Evolutionary conservation across 2,329 filamentous ascomycete species (phyloP).

Genomic region (Cercospora beticola): DNA sequence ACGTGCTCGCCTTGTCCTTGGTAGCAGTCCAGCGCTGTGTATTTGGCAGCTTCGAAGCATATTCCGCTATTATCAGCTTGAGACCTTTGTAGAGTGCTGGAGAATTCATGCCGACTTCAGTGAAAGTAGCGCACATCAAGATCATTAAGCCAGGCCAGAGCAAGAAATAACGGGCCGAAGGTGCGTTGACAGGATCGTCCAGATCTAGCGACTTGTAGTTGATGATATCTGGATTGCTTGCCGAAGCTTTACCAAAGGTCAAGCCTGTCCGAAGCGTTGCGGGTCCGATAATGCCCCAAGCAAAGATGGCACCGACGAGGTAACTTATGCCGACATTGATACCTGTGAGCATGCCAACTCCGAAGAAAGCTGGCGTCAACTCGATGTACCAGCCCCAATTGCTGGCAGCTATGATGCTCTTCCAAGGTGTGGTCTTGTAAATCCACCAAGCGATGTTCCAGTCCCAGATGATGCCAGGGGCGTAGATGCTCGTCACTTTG

Average conservation of each 20-base stretch:
- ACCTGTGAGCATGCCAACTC: slow-evolving; percentile 58
- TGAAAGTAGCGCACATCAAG: slow-evolving; percentile 47
- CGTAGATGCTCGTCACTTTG: slow-evolving; percentile 58
- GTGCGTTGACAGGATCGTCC: slow-evolving; percentile 30
- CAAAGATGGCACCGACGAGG: slow-evolving; percentile 54
- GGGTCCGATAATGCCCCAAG: slow-evolving; percentile 59
- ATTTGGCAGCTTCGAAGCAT: slow-evolving; percentile 9
- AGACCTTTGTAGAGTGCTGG: slow-evolving; percentile 16
- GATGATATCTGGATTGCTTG: slow-evolving; percentile 38
- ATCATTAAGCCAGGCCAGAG: slow-evolving; percentile 50
- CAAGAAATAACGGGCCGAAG: slow-evolving; percentile 51
- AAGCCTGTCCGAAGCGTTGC: slow-evolving; percentile 52
- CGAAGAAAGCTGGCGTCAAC: slow-evolving; percentile 61
- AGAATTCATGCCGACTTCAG: slow-evolving; percentile 27
- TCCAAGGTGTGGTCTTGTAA: slow-evolving; percentile 32
- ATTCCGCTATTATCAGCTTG: slow-evolving; percentile 9
- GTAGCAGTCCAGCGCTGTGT: neutral
- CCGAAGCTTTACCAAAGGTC: slow-evolving; percentile 42
- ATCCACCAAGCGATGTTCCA: slow-evolving; percentile 36
- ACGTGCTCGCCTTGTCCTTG: slow-evolving; percentile 13
- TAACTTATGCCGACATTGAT: slow-evolving; percentile 60
- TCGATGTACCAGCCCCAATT: slow-evolving; percentile 63
- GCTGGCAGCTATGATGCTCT: slow-evolving; percentile 53
- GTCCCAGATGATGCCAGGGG: slow-evolving; percentile 58
- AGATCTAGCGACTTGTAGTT: slow-evolving; percentile 39